A percentile compares a stretch with the other conserved stretches of the same genome.
These are phyloP conservation scores for Sideroxylon spinosum DNA, from an alignment of 179 eudicot species.

Conservation along the genomic window DNA sequence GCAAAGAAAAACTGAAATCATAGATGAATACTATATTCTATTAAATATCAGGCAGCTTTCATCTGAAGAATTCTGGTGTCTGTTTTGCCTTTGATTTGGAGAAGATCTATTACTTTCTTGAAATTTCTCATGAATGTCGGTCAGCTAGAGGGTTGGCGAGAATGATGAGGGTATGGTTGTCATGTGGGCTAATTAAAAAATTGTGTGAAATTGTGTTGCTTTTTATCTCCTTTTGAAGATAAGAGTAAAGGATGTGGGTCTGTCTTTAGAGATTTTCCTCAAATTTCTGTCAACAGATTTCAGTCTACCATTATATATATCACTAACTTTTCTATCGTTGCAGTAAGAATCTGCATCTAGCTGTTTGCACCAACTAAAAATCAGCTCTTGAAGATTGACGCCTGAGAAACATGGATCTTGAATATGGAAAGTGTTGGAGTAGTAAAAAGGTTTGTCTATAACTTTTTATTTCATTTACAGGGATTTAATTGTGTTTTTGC, in stretches of 20 bases:
- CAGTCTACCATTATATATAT: conserved; percentile 2
- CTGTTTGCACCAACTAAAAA: conserved; percentile 12
- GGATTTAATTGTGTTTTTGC: neutral
- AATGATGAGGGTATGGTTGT: conserved; percentile 31
- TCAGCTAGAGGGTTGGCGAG: conserved; percentile 16
- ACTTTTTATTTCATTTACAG: neutral
- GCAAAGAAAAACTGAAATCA: neutral
- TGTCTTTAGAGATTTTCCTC: conserved; percentile 12
- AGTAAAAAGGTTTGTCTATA: conserved; percentile 31
- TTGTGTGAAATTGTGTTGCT: conserved; percentile 17
- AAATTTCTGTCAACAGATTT: neutral
- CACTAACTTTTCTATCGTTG: conserved; percentile 7
- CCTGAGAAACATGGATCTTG: conserved; percentile 46
- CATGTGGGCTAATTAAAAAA: conserved; percentile 41
- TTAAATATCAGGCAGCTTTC: neutral
- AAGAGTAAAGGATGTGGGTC: conserved; percentile 18
- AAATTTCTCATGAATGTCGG: neutral
- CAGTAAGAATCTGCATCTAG: conserved; percentile 20
- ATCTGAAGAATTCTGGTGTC: conserved; percentile 1
- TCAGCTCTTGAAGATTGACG: conserved; percentile 22
- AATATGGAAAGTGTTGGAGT: conserved; percentile 45
- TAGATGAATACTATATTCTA: neutral
- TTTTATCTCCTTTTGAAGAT: conserved; percentile 16
- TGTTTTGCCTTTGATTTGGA: neutral
- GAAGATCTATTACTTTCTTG: neutral